Base-by-base conservation (phyloP, 1,284 basidiomycete species). In the Apiotrichum akiyoshidainum region DNA sequence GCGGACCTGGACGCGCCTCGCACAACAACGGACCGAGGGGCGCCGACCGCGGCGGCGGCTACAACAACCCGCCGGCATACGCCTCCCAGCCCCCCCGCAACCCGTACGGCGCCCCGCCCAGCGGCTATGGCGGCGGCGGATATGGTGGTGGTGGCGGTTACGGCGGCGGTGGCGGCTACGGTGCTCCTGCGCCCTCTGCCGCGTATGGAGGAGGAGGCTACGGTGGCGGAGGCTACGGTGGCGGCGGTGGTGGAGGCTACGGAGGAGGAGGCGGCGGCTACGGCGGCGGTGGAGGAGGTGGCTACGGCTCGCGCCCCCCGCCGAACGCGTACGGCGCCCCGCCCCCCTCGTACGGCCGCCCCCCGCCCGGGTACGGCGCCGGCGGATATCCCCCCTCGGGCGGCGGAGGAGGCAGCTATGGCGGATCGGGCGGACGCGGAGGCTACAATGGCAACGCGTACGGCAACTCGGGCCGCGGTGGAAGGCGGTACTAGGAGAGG, bases 221-320 rank as follows among this genome's bases (percentile, higher is more conserved):
- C 17, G 46, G 53, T 48, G 53, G 63, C 19, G 63, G 65, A 31
- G 57, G 64, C 26, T 66, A 83, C 46, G 86, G 86, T 13, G 59
- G 68, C n/a, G 82, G 84, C 52, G 78, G 78, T 34, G 73, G 70
- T 21, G 80, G 81, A 49, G 76, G 78, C 35, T 73, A 77, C 35
- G 79, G 79, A 50, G 77, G 78, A 0, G 72, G 72, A 53, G 71
- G 65, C 17, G 66, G 69, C 21, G 68, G 73, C 11, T 31, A 31
- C 26, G 66, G 68, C 14, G 57, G 66, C 47, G 65, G 61, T 26
- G 66, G 64, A 59, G 58, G 57, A 50, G 61, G 57, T 42, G 26
- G 33, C 33, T 34, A 35, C 46, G 33, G 46, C 33, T 10, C 17
- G 17, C 17, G 9, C 14, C 14, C 48, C 19, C 14, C 34, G 2